phyloP scores from a whole-genome alignment of 2,329 filamentous ascomycete species.

The Monilinia polystroma region DNA sequence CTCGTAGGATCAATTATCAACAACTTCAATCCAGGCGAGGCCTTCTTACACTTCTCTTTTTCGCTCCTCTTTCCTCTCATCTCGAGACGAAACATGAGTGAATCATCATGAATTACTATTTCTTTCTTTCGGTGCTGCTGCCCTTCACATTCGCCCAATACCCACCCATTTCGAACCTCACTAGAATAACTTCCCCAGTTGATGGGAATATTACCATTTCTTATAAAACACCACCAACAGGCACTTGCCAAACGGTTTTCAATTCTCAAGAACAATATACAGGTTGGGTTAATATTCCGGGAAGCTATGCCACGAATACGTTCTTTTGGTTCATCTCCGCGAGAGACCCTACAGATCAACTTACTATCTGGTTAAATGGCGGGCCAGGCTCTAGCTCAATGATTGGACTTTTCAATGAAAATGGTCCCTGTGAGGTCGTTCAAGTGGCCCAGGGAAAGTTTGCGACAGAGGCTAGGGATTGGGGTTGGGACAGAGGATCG shows the following conservation, averaged over 20 bases:
- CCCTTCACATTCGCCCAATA: constrained; percentile 40
- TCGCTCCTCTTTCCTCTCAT: constrained; percentile 23
- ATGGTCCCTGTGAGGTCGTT: constrained; percentile 54
- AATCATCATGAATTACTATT: constrained; percentile 35
- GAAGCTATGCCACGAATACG: constrained; percentile 50
- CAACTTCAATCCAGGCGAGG: neutral
- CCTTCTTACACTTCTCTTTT: neutral
- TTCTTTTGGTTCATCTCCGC: constrained; percentile 51
- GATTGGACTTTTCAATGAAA: constrained; percentile 61
- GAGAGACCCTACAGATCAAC: constrained; percentile 48
- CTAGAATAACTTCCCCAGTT: constrained; percentile 60
- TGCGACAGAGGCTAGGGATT: constrained; percentile 57
- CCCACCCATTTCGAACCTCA: constrained; percentile 47
- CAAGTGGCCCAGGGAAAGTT: constrained; percentile 50
- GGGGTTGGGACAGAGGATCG: constrained; percentile 63
- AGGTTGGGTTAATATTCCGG: constrained; percentile 66
- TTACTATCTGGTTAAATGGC: constrained; percentile 67
- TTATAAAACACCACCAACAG: constrained; percentile 61
- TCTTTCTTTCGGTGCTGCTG: constrained; percentile 31
- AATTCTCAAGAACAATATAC: constrained; percentile 65
- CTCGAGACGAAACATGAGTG: constrained; percentile 34
- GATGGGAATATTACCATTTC: constrained; percentile 63
- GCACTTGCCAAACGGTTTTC: constrained; percentile 65
- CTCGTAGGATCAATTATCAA: constrained; percentile 5
- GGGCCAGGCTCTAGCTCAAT: constrained; percentile 65